phyloP scores from a whole-genome alignment of 2,329 filamentous ascomycete genomes.

The Elsinoe ampelina region DNA sequence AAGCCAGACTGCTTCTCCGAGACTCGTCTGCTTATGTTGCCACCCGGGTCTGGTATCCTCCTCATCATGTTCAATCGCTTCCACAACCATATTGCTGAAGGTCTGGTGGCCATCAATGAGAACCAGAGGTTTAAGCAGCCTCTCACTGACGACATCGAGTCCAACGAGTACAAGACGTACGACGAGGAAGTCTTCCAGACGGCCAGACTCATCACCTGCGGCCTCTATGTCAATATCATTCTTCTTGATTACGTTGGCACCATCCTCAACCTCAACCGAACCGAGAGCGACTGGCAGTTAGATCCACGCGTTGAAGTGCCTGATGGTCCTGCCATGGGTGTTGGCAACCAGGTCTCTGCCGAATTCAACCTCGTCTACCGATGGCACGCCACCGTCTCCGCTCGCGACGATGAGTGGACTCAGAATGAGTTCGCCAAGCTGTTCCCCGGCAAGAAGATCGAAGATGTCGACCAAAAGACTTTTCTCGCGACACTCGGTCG shows the following conservation, averaged over 20 bases:
- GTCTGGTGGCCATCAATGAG: constrained; percentile 80
- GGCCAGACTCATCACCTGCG: constrained; percentile 43
- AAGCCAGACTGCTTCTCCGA: constrained; percentile 64
- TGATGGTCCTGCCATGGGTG: constrained; percentile 31
- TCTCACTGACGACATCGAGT: constrained; percentile 36
- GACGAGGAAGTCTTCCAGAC: constrained; percentile 45
- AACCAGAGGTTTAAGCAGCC: constrained; percentile 66
- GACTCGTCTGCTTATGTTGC: constrained; percentile 55
- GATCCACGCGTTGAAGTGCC: constrained; percentile 34
- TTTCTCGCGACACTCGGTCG: constrained; percentile 24
- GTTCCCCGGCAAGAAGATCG: constrained; percentile 19
- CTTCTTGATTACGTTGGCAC: constrained; percentile 46
- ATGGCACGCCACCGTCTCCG: constrained; percentile 39
- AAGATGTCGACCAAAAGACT: constrained; percentile 20
- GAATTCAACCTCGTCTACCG: constrained; percentile 48
- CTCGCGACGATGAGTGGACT: constrained; percentile 39
- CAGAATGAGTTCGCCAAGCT: constrained; percentile 30
- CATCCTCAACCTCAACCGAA: constrained; percentile 40
- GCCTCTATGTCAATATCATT: constrained; percentile 46
- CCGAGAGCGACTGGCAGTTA: constrained; percentile 35
- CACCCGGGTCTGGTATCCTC: constrained; percentile 58
- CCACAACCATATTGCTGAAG: constrained; percentile 76
- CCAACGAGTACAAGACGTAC: constrained; percentile 26
- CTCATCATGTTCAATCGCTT: constrained; percentile 63
- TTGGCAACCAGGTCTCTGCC: constrained; percentile 43